These are phyloP conservation scores for Zygosaccharomyces kombuchaensis DNA, from an alignment of 805 yeast genomes.

Conservation along the genomic window DNA sequence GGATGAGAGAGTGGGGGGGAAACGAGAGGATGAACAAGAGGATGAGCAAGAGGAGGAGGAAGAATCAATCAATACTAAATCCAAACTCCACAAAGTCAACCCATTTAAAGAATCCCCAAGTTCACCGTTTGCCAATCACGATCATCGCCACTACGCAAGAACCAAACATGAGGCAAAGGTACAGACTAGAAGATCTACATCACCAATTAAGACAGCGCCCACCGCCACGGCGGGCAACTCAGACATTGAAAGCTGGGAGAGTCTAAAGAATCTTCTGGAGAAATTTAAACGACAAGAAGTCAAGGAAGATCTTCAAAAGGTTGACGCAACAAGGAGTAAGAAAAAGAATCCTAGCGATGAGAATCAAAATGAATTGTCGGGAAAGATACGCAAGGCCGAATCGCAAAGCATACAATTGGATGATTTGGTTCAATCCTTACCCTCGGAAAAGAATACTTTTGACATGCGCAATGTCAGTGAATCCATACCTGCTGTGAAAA, in stretches of 20 bases:
- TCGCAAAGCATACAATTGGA: constrained; percentile 12
- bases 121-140: constrained; percentile 18
- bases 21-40: background rate
- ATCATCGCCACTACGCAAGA: constrained; percentile 25
- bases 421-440: constrained; percentile 18
- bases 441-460: constrained; percentile 18
- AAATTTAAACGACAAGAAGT: constrained; percentile 9
- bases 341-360: background rate
- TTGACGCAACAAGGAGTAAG: background rate
- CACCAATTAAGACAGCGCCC: constrained; percentile 27
- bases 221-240: constrained; percentile 11
- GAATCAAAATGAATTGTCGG: background rate
- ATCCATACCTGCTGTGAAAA: constrained; percentile 19
- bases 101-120: constrained; percentile 6
- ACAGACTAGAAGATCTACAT: constrained; percentile 20
- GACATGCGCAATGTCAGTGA: constrained; percentile 28
- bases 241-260: constrained; percentile 17
- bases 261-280: constrained; percentile 17
- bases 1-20: background rate
- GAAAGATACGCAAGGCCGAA: constrained; percentile 12
- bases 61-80: constrained; percentile 2
- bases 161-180: constrained; percentile 19
- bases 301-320: background rate
- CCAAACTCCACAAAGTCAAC: constrained; percentile 12
- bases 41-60: constrained; percentile 5